phyloP scores from a whole-genome alignment of 176 grass and related monocot species.

The Cenchrus purpureus region DNA sequence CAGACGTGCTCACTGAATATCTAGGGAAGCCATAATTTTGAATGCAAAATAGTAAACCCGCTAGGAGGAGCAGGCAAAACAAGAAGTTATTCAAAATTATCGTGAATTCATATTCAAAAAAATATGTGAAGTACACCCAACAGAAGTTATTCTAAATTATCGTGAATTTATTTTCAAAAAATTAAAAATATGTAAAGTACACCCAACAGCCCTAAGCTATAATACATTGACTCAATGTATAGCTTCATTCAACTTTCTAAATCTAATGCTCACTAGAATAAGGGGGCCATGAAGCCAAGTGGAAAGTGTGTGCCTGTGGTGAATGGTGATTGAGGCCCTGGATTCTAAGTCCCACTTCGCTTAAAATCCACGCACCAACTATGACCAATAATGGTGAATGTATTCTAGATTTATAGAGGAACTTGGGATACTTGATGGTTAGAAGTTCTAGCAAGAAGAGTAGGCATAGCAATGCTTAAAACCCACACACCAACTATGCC shows the following conservation, averaged over 20 bases:
- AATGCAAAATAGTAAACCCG: neutral
- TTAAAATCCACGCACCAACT: neutral
- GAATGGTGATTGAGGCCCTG: neutral
- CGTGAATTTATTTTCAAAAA: neutral
- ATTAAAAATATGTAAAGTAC: neutral
- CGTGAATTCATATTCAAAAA: neutral
- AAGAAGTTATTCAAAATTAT: neutral
- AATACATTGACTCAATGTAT: neutral
- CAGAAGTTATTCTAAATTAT: neutral
- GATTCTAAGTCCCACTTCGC: neutral
- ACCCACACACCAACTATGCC: constrained; percentile 8
- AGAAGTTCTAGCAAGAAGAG: constrained; percentile 22
- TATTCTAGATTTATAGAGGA: neutral
- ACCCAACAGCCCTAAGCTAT: neutral
- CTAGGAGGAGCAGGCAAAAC: neutral
- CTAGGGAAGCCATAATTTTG: constrained; percentile 4
- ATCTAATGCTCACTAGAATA: neutral
- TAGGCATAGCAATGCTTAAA: neutral
- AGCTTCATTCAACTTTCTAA: neutral
- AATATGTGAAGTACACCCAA: neutral
- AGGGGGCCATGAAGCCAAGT: neutral
- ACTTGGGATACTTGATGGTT: neutral
- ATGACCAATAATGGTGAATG: too few species aligned
- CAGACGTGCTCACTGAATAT: neutral
- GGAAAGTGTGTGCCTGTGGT: neutral